phyloP scores from a whole-genome alignment of 257 asterid species.

The Solanum rostratum region DNA sequence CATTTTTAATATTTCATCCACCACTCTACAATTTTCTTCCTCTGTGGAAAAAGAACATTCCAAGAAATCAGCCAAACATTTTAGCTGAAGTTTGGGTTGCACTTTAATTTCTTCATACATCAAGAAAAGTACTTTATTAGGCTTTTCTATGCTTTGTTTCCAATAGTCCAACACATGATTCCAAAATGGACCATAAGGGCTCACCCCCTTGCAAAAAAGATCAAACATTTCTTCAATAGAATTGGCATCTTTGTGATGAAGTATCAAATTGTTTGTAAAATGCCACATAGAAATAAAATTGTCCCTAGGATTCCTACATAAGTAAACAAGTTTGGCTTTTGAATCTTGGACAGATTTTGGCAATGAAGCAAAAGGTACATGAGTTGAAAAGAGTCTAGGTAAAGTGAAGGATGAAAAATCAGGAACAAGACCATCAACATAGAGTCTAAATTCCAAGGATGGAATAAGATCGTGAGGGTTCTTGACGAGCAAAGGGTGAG shows the following conservation, averaged over 20 bases:
- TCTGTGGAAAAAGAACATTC: background rate
- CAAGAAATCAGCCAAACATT: background rate
- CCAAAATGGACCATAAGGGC: slow-evolving; percentile 8
- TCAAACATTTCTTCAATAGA: background rate
- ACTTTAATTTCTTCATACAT: background rate
- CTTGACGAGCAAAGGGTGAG: slow-evolving; percentile 4
- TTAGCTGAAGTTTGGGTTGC: background rate
- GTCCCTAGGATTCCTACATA: slow-evolving; percentile 12
- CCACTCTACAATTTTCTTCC: background rate
- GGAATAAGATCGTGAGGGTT: slow-evolving; percentile 10
- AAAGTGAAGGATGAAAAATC: background rate
- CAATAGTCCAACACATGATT: background rate
- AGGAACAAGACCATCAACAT: background rate
- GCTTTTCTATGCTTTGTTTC: slow-evolving; percentile 2
- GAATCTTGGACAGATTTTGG: background rate
- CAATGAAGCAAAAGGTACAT: background rate
- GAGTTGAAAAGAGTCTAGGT: slow-evolving; percentile 4
- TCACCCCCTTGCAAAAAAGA: background rate
- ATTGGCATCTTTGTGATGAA: background rate
- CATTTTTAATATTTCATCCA: background rate
- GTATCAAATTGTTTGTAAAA: background rate
- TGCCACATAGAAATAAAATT: slow-evolving; percentile 9
- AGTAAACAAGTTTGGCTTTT: background rate
- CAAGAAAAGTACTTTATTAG: background rate
- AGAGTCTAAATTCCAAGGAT: background rate